Evolutionary conservation across 495 filamentous ascomycete species (phyloP), one percentile per base, ranked within the genome.

Genomic region (Aspergillus incahuasiensis): DNA sequence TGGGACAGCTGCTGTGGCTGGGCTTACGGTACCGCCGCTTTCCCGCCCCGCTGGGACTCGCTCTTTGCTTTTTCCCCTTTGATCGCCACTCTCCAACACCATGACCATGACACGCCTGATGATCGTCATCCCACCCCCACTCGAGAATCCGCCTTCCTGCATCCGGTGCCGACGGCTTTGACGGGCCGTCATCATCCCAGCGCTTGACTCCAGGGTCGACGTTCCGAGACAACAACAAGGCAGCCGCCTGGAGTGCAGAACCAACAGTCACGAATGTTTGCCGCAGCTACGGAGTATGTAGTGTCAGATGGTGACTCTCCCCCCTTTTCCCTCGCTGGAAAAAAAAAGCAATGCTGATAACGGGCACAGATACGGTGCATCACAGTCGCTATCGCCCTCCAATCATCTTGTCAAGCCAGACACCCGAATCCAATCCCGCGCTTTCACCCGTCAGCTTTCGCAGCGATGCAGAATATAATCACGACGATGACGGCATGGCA

Each of bases 11-110:
- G 3, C 4, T 16, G 38, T 40, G 38, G 38, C 38, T 40, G 1
- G 35, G 2, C 16, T 52, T 39, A 25, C 48, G n/a, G 28, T 52
- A 43, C 38, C 49, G 49, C 49, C 40, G 38, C 49, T 30, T 52
- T 52, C 20, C 38, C 49, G 49, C 25, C n/a, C 24, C 6, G 38
- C 34, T 43, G 34, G 48, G 34, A 21, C 25, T 15, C 7, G 15
- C 19, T 43, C 25, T 25, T 43, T 52, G 6, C 16, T 43, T 15
- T 42, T 43, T 42, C 38, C 24, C 16, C 35, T 25, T 24, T 11
- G 5, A 24, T n/a, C 20, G 16, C 43, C 13, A 48, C 3, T 47
- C 44, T 9, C 7, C 5, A 21, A 13, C 3, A 18, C 48, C 48
- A 8, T 7, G 15, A n/a, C 13, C 15, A 51, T 42, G 49, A 52